Conservation (phyloP, 495 filamentous ascomycete genomes). For the Chaetomium fimeti region DNA sequence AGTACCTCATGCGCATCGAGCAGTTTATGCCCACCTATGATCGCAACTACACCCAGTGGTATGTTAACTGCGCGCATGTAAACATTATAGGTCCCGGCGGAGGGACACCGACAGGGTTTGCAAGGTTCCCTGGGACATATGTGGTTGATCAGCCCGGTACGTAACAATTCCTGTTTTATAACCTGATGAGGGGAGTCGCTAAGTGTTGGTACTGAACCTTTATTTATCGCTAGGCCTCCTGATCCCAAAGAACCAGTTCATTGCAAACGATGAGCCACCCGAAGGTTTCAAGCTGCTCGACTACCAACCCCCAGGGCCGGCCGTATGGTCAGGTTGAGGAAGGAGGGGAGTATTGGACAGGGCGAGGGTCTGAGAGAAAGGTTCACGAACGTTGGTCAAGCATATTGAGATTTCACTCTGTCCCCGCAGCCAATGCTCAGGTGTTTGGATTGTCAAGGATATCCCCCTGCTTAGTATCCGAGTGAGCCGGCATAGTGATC, state of each 20-base stretch:
- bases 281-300: background rate
- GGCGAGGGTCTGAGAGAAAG: too few relatives aligned
- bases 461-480: constrained; percentile 15
- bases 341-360: too few relatives aligned
- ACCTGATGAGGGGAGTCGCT: too few relatives aligned
- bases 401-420: too few relatives aligned
- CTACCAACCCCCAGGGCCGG: constrained; percentile 1
- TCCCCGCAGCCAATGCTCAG: too few relatives aligned
- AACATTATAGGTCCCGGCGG: constrained; percentile 7
- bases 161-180: background rate
- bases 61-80: constrained; percentile 9
- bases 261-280: background rate
- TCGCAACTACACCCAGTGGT: constrained; percentile 9
- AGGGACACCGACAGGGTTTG: constrained; percentile 10
- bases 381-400: too few relatives aligned
- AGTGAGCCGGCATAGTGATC: constrained; percentile 12
- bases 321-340: constrained; percentile 3
- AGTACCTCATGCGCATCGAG: constrained; percentile 42
- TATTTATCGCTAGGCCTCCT: background rate
- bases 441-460: too few relatives aligned
- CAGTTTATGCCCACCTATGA: background rate
- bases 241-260: background rate
- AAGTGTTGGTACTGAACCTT: background rate
- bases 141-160: background rate
- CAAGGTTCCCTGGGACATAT: constrained; percentile 6